A percentile compares a stretch with the other conserved stretches of the same genome.
Evolutionary conservation across 169 alveolate genomes (phyloP).

Genomic region (Eimeria necatrix): DNA sequence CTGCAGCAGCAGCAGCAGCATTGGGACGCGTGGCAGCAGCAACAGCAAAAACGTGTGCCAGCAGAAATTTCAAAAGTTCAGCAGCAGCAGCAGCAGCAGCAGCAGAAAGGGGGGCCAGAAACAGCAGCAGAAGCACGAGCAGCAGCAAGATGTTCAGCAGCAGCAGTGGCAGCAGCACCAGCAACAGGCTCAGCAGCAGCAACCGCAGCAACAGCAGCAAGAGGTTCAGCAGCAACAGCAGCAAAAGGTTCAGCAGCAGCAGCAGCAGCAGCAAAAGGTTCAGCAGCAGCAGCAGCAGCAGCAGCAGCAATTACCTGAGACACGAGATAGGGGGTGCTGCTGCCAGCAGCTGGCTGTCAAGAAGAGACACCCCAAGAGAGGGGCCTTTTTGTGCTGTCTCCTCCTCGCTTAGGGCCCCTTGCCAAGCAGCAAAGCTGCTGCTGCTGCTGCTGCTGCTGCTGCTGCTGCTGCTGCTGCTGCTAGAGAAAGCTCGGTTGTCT

Average conservation of each 20-base stretch:
- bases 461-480: slow-evolving; percentile 23
- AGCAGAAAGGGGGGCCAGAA: too few relatives aligned
- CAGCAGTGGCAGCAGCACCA: too few relatives aligned
- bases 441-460: slow-evolving; percentile 50
- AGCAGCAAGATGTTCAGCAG: too few relatives aligned
- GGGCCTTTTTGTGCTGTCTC: slow-evolving; percentile 32
- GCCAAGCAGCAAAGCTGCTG: background rate
- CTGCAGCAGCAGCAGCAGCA: slow-evolving; percentile 11
- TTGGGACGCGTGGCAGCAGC: background rate
- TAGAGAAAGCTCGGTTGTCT: background rate
- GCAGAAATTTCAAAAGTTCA: background rate
- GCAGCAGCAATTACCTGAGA: slow-evolving; percentile 48
- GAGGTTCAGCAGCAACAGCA: too few relatives aligned
- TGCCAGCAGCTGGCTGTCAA: slow-evolving; percentile 58
- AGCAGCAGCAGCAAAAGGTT: slow-evolving; percentile 8
- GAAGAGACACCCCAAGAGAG: slow-evolving; percentile 6
- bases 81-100: background rate
- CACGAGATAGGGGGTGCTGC: slow-evolving; percentile 30
- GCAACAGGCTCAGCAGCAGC: too few relatives aligned
- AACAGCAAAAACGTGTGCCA: background rate
- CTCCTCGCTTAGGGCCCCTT: background rate
- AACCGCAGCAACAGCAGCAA: background rate
- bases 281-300: slow-evolving; percentile 20
- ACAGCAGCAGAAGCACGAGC: background rate
- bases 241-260: background rate